A percentile compares a stretch with the other conserved stretches of the same genome.
These are phyloP conservation scores for Pezicula radicicola DNA, from an alignment of 2,329 filamentous ascomycete species.

Conservation along the genomic window DNA sequence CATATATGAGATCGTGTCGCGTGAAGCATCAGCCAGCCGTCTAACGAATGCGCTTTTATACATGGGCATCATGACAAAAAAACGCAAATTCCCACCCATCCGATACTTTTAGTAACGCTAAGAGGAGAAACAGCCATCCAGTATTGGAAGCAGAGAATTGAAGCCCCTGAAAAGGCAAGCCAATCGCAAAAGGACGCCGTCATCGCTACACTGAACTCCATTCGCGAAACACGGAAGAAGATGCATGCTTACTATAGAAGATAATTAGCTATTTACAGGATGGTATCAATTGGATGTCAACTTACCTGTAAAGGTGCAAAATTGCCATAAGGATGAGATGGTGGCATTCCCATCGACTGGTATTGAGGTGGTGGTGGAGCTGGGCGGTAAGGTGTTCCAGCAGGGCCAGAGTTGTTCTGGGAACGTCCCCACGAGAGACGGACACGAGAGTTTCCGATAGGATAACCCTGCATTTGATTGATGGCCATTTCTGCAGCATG, in stretches of 20 bases:
- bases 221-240: constrained; percentile 29
- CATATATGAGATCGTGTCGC: constrained; percentile 27
- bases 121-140: constrained; percentile 33
- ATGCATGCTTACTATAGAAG: constrained; percentile 27
- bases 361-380: constrained; percentile 79
- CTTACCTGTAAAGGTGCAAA: constrained; percentile 31
- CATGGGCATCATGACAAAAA: constrained; percentile 32
- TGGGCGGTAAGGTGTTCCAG: constrained; percentile 94
- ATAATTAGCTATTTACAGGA: constrained; percentile 8
- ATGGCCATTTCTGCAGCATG: constrained; percentile 99
- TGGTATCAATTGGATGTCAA: not conserved
- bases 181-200: constrained; percentile 31
- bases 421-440: constrained; percentile 96
- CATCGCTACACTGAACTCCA: constrained; percentile 31
- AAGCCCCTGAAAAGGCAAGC: constrained; percentile 26
- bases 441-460: constrained; percentile 97
- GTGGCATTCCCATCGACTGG: constrained; percentile 53
- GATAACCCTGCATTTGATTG: constrained; percentile 99
- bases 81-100: constrained; percentile 31
- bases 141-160: constrained; percentile 31
- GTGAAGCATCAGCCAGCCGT: constrained; percentile 28
- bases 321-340: constrained; percentile 28
- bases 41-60: constrained; percentile 33
- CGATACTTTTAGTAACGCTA: constrained; percentile 35
- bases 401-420: constrained; percentile 97